Conservation (phyloP, 78 protist genomes). For the Chrysochromulina parva region DNA sequence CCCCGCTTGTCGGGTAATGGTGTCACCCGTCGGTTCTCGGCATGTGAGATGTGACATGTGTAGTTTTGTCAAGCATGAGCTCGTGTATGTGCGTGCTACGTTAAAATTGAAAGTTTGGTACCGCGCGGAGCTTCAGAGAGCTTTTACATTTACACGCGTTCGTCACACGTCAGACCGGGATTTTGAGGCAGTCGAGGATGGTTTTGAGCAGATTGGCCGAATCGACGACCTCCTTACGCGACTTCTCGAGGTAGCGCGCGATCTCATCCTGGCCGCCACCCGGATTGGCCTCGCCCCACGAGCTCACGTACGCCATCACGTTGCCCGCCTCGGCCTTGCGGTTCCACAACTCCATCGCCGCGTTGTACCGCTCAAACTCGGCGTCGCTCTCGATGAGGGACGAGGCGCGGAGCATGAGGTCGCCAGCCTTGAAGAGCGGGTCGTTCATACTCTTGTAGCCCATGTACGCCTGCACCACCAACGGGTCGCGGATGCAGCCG, state of each 20-base stretch:
- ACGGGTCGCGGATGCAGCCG: conserved; percentile 8
- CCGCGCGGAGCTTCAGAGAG: too few species aligned
- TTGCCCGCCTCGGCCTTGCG: background rate
- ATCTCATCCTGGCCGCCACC: background rate
- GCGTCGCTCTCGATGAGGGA: background rate
- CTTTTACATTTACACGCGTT: too few species aligned
- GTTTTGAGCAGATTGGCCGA: background rate
- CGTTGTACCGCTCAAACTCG: background rate
- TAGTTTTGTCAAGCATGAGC: too few species aligned
- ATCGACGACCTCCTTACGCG: background rate
- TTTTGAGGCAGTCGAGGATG: background rate
- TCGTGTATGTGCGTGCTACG: too few species aligned
- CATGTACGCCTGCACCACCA: conserved; percentile 8
- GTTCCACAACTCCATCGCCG: background rate
- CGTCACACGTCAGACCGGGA: too few species aligned
- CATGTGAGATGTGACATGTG: too few species aligned
- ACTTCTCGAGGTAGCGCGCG: background rate
- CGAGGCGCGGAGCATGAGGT: background rate
- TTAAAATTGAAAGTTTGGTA: too few species aligned
- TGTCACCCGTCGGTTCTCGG: too few species aligned
- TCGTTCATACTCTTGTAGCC: conserved; percentile 4
- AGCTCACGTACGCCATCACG: background rate
- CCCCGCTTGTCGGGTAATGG: too few species aligned
- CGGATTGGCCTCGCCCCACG: background rate
- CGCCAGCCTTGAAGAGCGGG: conserved; percentile 15